Conservation (phyloP, 176 grass and related monocot genomes). For the Musa itinerans region DNA sequence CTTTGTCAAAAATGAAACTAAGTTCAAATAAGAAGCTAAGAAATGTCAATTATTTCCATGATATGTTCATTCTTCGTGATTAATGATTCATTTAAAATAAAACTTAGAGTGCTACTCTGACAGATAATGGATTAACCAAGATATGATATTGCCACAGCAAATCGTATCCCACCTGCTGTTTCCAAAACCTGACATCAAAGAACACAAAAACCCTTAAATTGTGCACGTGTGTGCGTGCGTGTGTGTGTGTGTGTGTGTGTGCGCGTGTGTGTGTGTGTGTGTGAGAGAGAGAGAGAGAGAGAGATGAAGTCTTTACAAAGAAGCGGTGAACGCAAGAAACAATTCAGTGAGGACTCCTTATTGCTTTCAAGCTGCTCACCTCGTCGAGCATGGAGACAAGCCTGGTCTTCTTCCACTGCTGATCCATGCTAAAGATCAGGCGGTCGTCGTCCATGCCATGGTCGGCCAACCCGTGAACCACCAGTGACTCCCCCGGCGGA, state of each 20-base stretch:
- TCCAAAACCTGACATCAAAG: too few species aligned
- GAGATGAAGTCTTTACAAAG: not conserved
- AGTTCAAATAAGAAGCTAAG: too few species aligned
- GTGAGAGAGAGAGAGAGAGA: not conserved
- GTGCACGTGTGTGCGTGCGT: too few species aligned
- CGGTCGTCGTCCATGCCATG: constrained; percentile 9
- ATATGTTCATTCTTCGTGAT: too few species aligned
- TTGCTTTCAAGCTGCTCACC: constrained; percentile 26
- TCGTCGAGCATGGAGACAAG: constrained; percentile 89
- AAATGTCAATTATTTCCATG: too few species aligned
- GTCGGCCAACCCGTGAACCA: constrained; percentile 17
- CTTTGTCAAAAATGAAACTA: not conserved
- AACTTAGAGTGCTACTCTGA: too few species aligned
- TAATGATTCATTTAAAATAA: too few species aligned
- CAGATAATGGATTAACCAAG: not conserved
- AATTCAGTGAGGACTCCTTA: not conserved
- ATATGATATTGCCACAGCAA: not conserved
- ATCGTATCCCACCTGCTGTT: too few species aligned
- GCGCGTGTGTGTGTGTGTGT: too few species aligned
- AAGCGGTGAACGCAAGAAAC: constrained; percentile 11
- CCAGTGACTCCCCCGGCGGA: constrained; percentile 21
- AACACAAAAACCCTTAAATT: too few species aligned
- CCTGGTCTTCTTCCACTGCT: constrained; percentile 94
- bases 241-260: too few species aligned
- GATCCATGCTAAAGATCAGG: constrained; percentile 27